phyloP scores from a whole-genome alignment of 208 protist genomes.

The Leishmania turanica region DNA sequence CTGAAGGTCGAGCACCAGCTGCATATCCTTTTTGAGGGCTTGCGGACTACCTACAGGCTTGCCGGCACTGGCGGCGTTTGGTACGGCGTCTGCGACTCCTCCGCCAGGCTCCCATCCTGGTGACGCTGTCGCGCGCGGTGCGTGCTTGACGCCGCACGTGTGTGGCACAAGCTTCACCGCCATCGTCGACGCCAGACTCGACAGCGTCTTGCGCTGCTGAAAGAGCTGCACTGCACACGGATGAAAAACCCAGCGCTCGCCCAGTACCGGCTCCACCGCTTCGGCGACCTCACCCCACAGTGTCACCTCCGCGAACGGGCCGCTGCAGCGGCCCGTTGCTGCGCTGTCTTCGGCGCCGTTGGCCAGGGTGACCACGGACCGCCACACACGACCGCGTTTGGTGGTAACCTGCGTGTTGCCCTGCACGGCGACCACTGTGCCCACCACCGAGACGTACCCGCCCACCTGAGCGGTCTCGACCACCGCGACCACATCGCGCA shows the following conservation, averaged over 20 bases:
- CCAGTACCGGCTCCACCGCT: constrained; percentile 22
- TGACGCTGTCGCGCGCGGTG: background rate
- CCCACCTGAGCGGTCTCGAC: constrained; percentile 36
- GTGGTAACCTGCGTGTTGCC: constrained; percentile 42
- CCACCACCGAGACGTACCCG: constrained; percentile 53
- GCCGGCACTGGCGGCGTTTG: no score
- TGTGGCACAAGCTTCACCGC: constrained; percentile 24
- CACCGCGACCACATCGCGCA: constrained; percentile 36
- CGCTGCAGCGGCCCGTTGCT: background rate
- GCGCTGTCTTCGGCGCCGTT: constrained; percentile 22
- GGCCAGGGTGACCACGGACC: constrained; percentile 36
- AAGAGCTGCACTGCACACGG: constrained; percentile 60
- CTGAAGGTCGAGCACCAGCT: constrained; percentile 21
- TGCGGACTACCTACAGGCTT: background rate
- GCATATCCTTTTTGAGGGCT: background rate
- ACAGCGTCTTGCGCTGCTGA: constrained; percentile 56
- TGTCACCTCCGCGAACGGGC: constrained; percentile 50
- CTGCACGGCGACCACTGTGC: constrained; percentile 37
- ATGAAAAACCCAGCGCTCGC: constrained; percentile 68
- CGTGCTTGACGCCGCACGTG: background rate
- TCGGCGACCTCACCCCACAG: constrained; percentile 70
- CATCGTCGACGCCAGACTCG: constrained; percentile 28
- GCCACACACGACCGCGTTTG: constrained; percentile 62
- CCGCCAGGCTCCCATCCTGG: background rate
- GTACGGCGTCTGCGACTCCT: background rate